Evolutionary conservation across 2,329 filamentous ascomycete species (phyloP).

Genomic region (Alternaria triticina): DNA sequence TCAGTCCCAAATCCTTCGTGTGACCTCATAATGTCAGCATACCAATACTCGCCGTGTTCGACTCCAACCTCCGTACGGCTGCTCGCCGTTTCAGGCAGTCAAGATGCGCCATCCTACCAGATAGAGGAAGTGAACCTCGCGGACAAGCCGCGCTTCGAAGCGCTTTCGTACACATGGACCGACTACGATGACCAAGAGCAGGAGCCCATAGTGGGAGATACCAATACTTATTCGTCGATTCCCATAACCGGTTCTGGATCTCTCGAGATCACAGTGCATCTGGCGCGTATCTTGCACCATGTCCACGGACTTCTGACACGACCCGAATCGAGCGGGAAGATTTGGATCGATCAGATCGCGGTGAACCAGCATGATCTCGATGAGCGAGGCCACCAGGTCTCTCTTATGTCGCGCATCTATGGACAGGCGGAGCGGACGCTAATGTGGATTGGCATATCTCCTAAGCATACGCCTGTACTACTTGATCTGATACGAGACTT

Average conservation of each 20-base stretch:
- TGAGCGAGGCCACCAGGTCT: neutral
- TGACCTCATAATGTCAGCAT: neutral
- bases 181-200: neutral
- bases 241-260: neutral
- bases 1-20: neutral
- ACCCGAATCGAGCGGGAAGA: neutral
- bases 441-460: neutral
- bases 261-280: neutral
- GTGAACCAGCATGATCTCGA: neutral
- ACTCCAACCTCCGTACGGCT: neutral
- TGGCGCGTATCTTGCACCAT: neutral
- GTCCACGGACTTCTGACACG: neutral
- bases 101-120: neutral
- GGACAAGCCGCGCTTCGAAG: neutral
- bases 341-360: conserved; percentile 1
- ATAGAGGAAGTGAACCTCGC: neutral
- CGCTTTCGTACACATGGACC: neutral
- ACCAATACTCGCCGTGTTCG: neutral
- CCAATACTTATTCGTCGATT: neutral
- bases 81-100: neutral
- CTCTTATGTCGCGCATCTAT: neutral
- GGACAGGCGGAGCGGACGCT: neutral
- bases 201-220: neutral
- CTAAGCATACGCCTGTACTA: neutral
- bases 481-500: neutral